Percentiles rank a stretch among this genome's conserved stretches.
Evolutionary conservation across 768 basidiomycete species (phyloP).

Genomic region (Tylopilus sp.): DNA sequence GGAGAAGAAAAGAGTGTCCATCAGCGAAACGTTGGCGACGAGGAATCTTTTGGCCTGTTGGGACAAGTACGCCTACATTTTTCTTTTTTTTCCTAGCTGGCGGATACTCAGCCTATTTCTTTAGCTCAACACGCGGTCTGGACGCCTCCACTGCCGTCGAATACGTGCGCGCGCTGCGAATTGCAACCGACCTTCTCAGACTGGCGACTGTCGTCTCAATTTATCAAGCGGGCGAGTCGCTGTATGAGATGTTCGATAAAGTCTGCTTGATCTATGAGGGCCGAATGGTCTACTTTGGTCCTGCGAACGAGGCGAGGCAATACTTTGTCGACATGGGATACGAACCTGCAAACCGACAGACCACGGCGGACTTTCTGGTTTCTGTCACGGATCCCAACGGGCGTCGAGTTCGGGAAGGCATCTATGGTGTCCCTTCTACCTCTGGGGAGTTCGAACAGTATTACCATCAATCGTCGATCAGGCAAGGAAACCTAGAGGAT

Average conservation of each 20-base stretch:
- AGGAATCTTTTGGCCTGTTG: constrained; percentile 73
- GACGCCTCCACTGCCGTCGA: constrained; percentile 72
- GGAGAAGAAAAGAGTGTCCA: constrained; percentile 80
- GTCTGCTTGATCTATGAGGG: constrained; percentile 63
- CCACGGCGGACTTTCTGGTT: constrained; percentile 61
- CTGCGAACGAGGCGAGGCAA: constrained; percentile 45
- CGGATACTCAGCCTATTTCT: constrained; percentile 43
- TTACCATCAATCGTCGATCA: constrained; percentile 40
- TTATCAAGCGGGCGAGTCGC: constrained; percentile 77
- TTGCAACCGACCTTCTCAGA: constrained; percentile 55
- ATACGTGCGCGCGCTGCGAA: constrained; percentile 66
- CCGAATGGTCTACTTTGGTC: constrained; percentile 58
- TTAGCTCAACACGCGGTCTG: constrained; percentile 63
- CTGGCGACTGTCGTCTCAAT: constrained; percentile 72
- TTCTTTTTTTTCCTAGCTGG: constrained; percentile 17
- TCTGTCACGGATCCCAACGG: constrained; percentile 60
- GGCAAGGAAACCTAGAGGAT: constrained; percentile 42
- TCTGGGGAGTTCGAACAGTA: constrained; percentile 55
- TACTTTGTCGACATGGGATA: constrained; percentile 62
- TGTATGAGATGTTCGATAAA: constrained; percentile 68
- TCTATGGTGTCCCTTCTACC: constrained; percentile 36
- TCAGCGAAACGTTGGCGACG: constrained; percentile 68
- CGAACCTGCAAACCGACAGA: constrained; percentile 53
- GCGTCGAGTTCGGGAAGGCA: constrained; percentile 42
- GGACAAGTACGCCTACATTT: constrained; percentile 51